Base-by-base conservation (phyloP, 805 yeast species). In the Starmera caribaea region DNA sequence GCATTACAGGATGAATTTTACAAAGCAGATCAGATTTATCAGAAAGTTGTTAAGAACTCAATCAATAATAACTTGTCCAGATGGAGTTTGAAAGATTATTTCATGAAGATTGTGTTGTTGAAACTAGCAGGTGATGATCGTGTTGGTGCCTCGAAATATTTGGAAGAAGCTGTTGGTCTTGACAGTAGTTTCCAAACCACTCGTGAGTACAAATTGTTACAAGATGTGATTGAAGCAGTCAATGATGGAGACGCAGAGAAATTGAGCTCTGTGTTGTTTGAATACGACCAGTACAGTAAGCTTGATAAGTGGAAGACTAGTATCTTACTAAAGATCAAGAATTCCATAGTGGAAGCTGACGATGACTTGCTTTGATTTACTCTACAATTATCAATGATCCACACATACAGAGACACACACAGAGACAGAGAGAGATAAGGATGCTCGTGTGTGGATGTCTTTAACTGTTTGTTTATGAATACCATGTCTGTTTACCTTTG, bases 31-130 rank as follows among this genome's bases (percentile, higher is more conserved):
- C 79, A 76, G 40, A 71, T 76, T 37, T 92, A 81, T 55, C 92
- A 87, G 53, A 70, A 71, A 43, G 78, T 92, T 29, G 92, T 90
- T 28, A 76, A 80, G 56, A 81, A 76, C 48, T 76, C 86, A 51
- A 56, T 84, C 39, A 81, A 80, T 45, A 87, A 81, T 59, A 76
- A 74, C 47, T 66, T 88, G 45, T 75, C 90, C 32, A 82, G 79
- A 62, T 92, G 97, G 97, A 80, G 87, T 38, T 69, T 92, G 55
- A 92, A 92, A 61, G 98, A 92, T 41, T 87, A 90, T 59, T 88
- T 84, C 53, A 68, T 86, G 55, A 88, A 88, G 66, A 79, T 84
- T 39, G 79, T 85, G 24, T 68, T 92, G 41, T 86, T 96, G 57
- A 75, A 81, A 38, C 67, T 92, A 47, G 94, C 97, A 29, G 76